These are phyloP conservation scores for Tricholoma sp. DNA, from an alignment of 768 basidiomycete species.

Conservation along the genomic window DNA sequence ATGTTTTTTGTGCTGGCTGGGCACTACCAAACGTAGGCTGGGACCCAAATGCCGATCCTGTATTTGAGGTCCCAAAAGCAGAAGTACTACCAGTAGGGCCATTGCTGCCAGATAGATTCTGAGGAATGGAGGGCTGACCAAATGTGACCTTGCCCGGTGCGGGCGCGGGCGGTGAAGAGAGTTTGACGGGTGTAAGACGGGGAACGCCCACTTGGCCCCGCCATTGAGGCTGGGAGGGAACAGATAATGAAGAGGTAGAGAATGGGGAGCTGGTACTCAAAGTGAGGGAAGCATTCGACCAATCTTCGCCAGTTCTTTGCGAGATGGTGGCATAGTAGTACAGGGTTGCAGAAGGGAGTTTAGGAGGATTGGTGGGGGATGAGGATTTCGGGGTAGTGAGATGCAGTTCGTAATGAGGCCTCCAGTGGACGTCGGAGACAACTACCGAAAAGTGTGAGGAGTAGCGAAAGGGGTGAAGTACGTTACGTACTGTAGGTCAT, in stretches of 20 bases:
- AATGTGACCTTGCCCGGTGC: not conserved
- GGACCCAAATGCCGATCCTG: not conserved
- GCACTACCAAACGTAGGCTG: not conserved
- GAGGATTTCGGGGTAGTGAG: conserved; percentile 33
- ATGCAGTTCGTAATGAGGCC: conserved; percentile 54
- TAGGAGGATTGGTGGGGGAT: not conserved
- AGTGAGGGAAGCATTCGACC: conserved; percentile 44
- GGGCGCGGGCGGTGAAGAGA: not conserved
- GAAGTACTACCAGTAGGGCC: not conserved
- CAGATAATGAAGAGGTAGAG: not conserved
- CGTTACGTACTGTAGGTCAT: conserved; percentile 46
- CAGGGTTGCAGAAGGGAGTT: conserved; percentile 31
- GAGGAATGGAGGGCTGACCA: not conserved
- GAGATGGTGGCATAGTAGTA: conserved; percentile 51
- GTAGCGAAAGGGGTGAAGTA: not conserved
- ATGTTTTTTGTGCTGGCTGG: not conserved
- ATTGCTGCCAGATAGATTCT: not conserved
- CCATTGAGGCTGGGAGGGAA: not conserved
- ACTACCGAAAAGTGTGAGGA: conserved; percentile 27
- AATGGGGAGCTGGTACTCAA: conserved; percentile 44
- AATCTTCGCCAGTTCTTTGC: conserved; percentile 59
- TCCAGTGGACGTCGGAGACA: conserved; percentile 47
- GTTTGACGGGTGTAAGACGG: not conserved
- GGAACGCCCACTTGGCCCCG: not conserved
- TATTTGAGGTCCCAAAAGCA: not conserved